Conservation (phyloP, 768 basidiomycete genomes). For the Sporobolomyces pararoseus region DNA sequence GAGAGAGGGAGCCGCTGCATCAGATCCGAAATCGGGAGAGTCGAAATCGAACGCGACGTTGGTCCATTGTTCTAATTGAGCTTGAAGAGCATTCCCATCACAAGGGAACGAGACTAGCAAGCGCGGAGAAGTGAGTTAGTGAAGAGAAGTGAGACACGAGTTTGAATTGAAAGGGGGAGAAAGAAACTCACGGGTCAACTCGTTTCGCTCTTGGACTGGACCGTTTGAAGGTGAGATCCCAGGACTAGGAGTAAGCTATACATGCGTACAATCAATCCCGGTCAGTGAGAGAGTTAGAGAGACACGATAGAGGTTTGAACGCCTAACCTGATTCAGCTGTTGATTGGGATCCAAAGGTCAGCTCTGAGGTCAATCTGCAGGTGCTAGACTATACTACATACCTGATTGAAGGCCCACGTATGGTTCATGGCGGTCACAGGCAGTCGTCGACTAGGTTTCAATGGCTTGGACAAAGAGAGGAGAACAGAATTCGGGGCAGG, state of each 20-base stretch:
- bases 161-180: not conserved
- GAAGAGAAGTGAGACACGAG: not conserved
- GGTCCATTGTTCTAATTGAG: slow-evolving; percentile 42
- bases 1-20: not conserved
- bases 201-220: slow-evolving; percentile 20
- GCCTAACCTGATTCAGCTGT: slow-evolving; percentile 34
- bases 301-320: no score
- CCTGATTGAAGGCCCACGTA: slow-evolving; percentile 27
- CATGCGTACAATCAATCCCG: not conserved
- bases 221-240: slow-evolving; percentile 33
- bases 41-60: slow-evolving; percentile 44
- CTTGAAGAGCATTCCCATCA: slow-evolving; percentile 26
- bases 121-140: not conserved
- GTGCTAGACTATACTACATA: not conserved
- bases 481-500: not conserved
- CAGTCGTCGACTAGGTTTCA: slow-evolving; percentile 2
- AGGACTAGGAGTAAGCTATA: slow-evolving; percentile 24
- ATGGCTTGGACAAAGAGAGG: not conserved
- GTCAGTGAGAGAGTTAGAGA: not conserved
- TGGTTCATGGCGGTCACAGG: slow-evolving; percentile 8
- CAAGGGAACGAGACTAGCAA: slow-evolving; percentile 37
- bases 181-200: slow-evolving; percentile 18
- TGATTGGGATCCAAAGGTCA: not conserved
- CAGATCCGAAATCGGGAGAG: slow-evolving; percentile 31
- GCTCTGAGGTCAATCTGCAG: not conserved